Evolutionary conservation across 208 protist species (phyloP).

Genomic region (Strigomonas culicis): DNA sequence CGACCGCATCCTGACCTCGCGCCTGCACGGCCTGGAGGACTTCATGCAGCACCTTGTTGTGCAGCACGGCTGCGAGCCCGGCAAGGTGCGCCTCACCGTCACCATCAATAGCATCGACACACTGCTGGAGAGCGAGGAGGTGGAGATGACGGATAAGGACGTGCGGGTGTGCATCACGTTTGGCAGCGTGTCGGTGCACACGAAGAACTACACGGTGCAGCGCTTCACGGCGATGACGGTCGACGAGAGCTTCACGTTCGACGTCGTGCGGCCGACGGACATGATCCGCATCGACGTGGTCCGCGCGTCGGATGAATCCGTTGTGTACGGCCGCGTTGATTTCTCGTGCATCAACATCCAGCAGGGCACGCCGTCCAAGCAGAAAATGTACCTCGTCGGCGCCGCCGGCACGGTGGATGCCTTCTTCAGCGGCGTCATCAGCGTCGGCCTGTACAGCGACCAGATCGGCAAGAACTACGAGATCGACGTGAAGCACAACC

Average conservation of each 20-base stretch:
- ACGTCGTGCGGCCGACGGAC: slow-evolving; percentile 80
- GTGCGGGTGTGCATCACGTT: slow-evolving; percentile 67
- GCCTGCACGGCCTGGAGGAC: slow-evolving; percentile 37
- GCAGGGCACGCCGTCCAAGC: slow-evolving; percentile 45
- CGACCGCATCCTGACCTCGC: slow-evolving; percentile 46
- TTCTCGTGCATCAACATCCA: slow-evolving; percentile 79
- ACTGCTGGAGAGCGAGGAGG: slow-evolving; percentile 29
- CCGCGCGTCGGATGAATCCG: slow-evolving; percentile 23
- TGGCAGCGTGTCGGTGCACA: slow-evolving; percentile 42
- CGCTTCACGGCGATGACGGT: slow-evolving; percentile 47
- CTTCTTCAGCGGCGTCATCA: slow-evolving; percentile 73
- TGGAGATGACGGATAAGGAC: slow-evolving; percentile 41
- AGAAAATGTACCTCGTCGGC: slow-evolving; percentile 61
- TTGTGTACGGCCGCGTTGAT: slow-evolving; percentile 75
- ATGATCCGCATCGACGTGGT: slow-evolving; percentile 76
- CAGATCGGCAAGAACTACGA: slow-evolving; percentile 65
- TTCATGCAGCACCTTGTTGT: slow-evolving; percentile 73
- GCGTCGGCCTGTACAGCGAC: slow-evolving; percentile 56
- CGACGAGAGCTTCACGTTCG: slow-evolving; percentile 60
- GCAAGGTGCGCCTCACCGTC: slow-evolving; percentile 47
- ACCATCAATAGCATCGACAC: slow-evolving; percentile 42
- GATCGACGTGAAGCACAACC: slow-evolving; percentile 39
- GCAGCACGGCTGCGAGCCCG: slow-evolving; percentile 72
- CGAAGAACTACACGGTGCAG: slow-evolving; percentile 32
- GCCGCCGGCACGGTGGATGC: slow-evolving; percentile 56